These are phyloP conservation scores for Microbotryomycetes sp. DNA, from an alignment of 1,284 basidiomycete species.

Conservation along the genomic window DNA sequence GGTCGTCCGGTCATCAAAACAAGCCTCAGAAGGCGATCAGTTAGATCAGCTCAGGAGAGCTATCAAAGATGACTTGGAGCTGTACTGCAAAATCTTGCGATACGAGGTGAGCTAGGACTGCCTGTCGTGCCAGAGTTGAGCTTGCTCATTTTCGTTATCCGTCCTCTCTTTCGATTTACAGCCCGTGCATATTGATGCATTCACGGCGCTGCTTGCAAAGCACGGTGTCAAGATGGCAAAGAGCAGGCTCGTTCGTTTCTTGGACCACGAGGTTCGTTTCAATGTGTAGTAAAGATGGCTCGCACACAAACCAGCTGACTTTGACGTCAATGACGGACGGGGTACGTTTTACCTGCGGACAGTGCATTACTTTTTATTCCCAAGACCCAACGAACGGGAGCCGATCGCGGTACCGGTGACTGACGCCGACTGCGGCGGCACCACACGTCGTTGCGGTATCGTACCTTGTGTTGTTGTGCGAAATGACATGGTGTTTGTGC, in stretches of 20 bases:
- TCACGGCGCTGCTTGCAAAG: constrained; percentile 44
- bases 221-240: constrained; percentile 43
- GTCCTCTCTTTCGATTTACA: constrained; percentile 38
- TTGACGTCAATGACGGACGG: no score
- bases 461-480: no score
- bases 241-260: constrained; percentile 47
- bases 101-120: constrained; percentile 52
- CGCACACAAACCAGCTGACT: background rate
- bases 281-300: background rate
- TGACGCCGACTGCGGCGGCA: no score
- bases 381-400: constrained; percentile 26
- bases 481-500: no score
- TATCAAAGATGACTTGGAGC: no score
- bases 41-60: no score
- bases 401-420: constrained; percentile 3
- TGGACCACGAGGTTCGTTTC: constrained; percentile 52
- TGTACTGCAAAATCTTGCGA: constrained; percentile 54
- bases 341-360: no score
- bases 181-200: constrained; percentile 56
- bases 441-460: no score
- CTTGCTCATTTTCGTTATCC: no score
- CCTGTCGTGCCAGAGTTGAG: no score
- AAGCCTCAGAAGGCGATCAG: no score
- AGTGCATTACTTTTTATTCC: constrained; percentile 28
- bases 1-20: no score